These are phyloP conservation scores for Citrus cavaleriei DNA, from an alignment of 345 rosid genomes.

Conservation along the genomic window DNA sequence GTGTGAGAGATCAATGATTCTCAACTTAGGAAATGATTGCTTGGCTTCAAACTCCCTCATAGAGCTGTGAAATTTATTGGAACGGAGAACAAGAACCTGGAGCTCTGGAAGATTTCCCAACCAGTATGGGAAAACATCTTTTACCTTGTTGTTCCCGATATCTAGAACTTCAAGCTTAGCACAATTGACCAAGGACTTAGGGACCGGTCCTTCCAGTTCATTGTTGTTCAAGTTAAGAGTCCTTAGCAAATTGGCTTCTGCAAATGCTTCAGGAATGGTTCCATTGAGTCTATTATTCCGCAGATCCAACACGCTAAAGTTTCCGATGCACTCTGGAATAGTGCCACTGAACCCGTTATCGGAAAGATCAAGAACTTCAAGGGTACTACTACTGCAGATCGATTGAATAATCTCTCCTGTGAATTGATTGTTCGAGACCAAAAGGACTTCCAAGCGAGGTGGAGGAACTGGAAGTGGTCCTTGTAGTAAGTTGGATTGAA, in stretches of 20 bases:
- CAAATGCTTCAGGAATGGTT: not conserved
- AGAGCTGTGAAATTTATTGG: not conserved
- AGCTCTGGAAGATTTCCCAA: not conserved
- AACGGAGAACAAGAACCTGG: not conserved
- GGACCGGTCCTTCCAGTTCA: not conserved
- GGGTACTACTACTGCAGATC: not conserved
- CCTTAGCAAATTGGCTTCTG: not conserved
- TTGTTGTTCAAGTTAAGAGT: not conserved
- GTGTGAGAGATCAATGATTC: constrained; percentile 7
- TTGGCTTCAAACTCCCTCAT: not conserved
- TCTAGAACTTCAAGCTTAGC: not conserved
- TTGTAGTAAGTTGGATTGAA: constrained; percentile 6
- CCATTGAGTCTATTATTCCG: constrained; percentile 4
- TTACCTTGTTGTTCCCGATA: not conserved
- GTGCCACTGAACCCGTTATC: not conserved
- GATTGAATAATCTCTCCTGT: not conserved
- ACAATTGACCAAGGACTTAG: not conserved
- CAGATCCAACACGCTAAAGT: not conserved
- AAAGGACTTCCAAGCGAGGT: not conserved
- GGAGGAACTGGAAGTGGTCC: not conserved
- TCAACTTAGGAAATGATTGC: not conserved
- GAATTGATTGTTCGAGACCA: not conserved
- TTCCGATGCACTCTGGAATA: not conserved
- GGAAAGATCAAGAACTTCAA: constrained; percentile 1
- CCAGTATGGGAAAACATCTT: not conserved